Base-by-base conservation (phyloP, 495 filamentous ascomycete genomes). In the Aspergillus panamensis region DNA sequence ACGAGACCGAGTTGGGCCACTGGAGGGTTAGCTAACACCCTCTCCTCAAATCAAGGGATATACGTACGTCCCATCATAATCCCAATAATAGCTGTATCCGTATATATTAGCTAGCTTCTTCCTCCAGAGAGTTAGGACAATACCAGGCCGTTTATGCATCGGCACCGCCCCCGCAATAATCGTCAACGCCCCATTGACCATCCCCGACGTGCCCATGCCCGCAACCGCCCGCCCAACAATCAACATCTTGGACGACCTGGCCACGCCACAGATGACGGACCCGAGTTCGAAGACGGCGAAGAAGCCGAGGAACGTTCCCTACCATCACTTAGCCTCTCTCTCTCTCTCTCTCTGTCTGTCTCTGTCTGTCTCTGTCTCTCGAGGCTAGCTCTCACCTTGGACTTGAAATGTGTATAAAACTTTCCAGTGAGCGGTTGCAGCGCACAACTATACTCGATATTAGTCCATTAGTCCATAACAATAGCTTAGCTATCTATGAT, bases 171-270 rank as follows among this genome's bases (percentile, higher is more conserved):
- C 69, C 3, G 76, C 62, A 21, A 87, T 53, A 30, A 86, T 83
- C 3, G 78, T 80, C 8, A 84, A 57, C 13, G 69, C 68, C 9
- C 82, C 82, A 61, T 80, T 85, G 51, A 73, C 66, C 12, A 87
- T 57, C 0, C 83, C 74, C 39, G 67, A 74, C 7, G 64, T 66
- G 47, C 72, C 65, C 33, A 79, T 64, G 21, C 78, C 78, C 1
- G 77, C 72, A 2, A 80, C 39, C 12, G 78, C 76, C 47, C 77
- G 70, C 16, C 72, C 78, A 25, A 79, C 57, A 49, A 80, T 80
- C 29, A 80, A 60, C 63, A 74, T 73, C 12, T 68, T 73, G 0
- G 75, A 79, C 21, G 69, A 75, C 0, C 55, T 68, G 1, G 78
- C 73, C 0, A 73, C 59, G n/a, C 66, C 76, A 45, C 78, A 80